phyloP scores from a whole-genome alignment of 305 asterid genomes.

The Fraxinus ornus region DNA sequence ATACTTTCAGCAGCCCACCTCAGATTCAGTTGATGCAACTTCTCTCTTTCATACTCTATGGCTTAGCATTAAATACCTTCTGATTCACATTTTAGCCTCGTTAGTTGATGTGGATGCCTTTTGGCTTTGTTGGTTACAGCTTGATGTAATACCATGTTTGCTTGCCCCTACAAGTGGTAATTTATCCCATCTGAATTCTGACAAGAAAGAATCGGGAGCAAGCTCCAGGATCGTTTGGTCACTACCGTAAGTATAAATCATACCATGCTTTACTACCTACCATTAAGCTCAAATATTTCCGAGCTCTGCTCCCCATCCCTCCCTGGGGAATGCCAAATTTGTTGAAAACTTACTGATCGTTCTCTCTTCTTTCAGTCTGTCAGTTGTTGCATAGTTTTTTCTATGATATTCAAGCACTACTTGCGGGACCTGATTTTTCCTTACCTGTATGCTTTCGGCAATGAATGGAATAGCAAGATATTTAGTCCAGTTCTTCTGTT shows the following conservation, averaged over 20 bases:
- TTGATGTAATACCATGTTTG: conserved; percentile 80
- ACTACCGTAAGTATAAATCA: conserved; percentile 64
- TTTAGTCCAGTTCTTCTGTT: background rate
- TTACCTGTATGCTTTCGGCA: background rate
- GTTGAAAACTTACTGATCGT: background rate
- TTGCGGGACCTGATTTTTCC: background rate
- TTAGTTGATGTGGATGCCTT: conserved; percentile 3
- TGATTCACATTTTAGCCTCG: background rate
- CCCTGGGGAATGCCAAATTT: background rate
- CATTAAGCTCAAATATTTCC: background rate
- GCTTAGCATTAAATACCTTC: background rate
- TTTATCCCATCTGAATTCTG: conserved; percentile 34
- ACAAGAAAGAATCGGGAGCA: conserved; percentile 30
- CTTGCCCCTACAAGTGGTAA: conserved; percentile 56
- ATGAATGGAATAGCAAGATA: background rate
- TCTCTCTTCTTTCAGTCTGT: background rate
- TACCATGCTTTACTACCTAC: conserved; percentile 9
- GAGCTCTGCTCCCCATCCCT: background rate
- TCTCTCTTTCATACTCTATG: conserved; percentile 7
- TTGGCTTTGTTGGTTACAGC: conserved; percentile 48
- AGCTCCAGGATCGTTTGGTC: conserved; percentile 72
- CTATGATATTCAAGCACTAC: background rate
- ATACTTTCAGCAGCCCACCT: conserved; percentile 5
- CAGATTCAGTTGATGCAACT: conserved; percentile 2
- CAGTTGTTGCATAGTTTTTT: background rate